Conservation (phyloP, 2,329 filamentous ascomycete species). For the Calycina herbarum region DNA sequence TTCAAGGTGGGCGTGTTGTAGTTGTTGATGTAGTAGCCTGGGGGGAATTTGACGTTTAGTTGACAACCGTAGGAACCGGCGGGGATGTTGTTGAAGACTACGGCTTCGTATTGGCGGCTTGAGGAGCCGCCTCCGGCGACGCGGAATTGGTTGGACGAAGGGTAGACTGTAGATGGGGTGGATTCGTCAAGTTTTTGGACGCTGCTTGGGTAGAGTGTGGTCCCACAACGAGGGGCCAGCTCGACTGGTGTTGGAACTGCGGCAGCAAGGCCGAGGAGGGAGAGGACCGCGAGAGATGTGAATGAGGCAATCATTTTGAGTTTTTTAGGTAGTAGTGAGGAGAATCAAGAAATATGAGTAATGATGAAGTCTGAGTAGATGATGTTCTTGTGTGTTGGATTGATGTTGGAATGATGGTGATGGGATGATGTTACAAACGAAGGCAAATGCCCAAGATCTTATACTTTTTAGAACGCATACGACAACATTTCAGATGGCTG, state of each 20-base stretch:
- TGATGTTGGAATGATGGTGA: neutral
- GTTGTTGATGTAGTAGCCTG: conserved; percentile 18
- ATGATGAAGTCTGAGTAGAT: neutral
- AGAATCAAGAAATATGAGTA: neutral
- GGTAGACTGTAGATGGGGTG: conserved; percentile 14
- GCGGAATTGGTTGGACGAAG: conserved; percentile 14
- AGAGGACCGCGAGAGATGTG: conserved; percentile 13
- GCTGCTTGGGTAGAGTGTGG: conserved; percentile 21
- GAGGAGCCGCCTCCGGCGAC: conserved; percentile 17
- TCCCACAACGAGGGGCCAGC: conserved; percentile 23
- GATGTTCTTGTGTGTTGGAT: neutral
- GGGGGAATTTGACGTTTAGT: conserved; percentile 22
- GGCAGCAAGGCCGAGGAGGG: conserved; percentile 16
- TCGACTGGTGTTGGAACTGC: conserved; percentile 25
- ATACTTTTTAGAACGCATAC: no score
- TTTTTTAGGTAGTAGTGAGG: neutral
- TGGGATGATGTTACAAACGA: no score
- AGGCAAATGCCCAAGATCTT: no score
- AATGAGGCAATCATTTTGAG: conserved; percentile 18
- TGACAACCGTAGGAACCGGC: conserved; percentile 23
- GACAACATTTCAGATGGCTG: no score
- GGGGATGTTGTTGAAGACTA: conserved; percentile 23
- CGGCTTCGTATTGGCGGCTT: conserved; percentile 18
- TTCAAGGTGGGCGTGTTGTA: conserved; percentile 19
- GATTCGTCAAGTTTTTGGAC: conserved; percentile 23